Evolutionary conservation across 805 yeast species (phyloP).

Genomic region (Yamadazyma takamatsuzukensis): DNA sequence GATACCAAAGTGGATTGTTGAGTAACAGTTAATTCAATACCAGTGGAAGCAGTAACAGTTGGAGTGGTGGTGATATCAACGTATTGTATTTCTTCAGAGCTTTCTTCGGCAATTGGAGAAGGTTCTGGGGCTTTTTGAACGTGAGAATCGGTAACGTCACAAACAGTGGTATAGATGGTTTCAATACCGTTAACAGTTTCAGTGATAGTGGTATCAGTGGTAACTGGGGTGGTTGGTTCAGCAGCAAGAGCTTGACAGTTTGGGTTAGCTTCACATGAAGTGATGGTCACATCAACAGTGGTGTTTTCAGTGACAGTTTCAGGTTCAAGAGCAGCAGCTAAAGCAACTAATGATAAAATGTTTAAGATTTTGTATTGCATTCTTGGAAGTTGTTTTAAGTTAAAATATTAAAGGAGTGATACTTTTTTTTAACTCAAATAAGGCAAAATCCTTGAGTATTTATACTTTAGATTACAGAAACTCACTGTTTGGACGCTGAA

Average conservation of each 20-base stretch:
- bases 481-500: not conserved
- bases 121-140: slow-evolving; percentile 10
- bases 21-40: slow-evolving; percentile 41
- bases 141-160: slow-evolving; percentile 26
- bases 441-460: no score
- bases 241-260: slow-evolving; percentile 16
- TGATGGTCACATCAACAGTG: slow-evolving; percentile 35
- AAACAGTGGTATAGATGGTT: slow-evolving; percentile 35
- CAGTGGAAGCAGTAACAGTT: slow-evolving; percentile 43
- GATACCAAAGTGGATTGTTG: slow-evolving; percentile 37
- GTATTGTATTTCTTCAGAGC: slow-evolving; percentile 21
- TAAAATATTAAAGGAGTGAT: no score
- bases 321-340: slow-evolving; percentile 19
- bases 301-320: slow-evolving; percentile 22
- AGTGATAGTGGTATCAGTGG: slow-evolving; percentile 29
- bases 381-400: no score
- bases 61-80: slow-evolving; percentile 52
- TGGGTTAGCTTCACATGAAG: slow-evolving; percentile 34
- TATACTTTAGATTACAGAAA: no score
- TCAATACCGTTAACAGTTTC: slow-evolving; percentile 29
- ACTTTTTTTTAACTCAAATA: no score
- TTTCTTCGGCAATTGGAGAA: slow-evolving; percentile 13
- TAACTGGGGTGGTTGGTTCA: no score
- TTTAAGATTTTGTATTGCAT: slow-evolving; percentile 23
- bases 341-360: slow-evolving; percentile 20